Base-by-base conservation (phyloP, 305 asterid species). In the Fraxinus latifolia region DNA sequence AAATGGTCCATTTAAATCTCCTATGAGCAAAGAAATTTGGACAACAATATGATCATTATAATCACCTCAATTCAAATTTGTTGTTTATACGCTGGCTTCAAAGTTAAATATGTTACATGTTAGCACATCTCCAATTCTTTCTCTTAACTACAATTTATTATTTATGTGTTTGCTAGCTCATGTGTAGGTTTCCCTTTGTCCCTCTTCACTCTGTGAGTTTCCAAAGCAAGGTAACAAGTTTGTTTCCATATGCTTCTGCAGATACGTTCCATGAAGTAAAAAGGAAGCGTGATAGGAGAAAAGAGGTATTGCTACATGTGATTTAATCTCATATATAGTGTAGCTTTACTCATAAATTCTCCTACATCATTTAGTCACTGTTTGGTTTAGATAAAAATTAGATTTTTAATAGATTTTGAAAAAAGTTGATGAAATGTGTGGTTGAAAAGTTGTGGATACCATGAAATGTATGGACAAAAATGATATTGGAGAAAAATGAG, bases 201-300 rank as follows among this genome's bases (percentile, higher is more conserved):
- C 21, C 36, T 62, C 80, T 78, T 77, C 60, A 33, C 62, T 62
- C 34, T 74, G 77, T 79, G 83, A 11, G 39, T 34, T 80, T 78
- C 21, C 65, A 62, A 67, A 71, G 74, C 74, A 25, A 79, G 82
- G 82, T 86, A 70, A 86, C 58, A 25, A 76, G 34, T 77, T 70
- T 70, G 47, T 32, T 82, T 70, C 77, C 53, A 76, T 80, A 42
- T 78, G 78, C 79, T 84, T 81, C 31, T 80, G 85, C 97, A 95
- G 99, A 94, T 85, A 87, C 98, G 32, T 95, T 95, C 84, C 99
- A 95, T 71, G 98, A 92, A 88, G 99, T 95, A 53, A 91, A 89
- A 83, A 89, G 97, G 87, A 95, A 92, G 82, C 95, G 97, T 31
- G 95, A 92, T 79, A 89, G 91, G 78, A 95, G 86, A 81, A 95